phyloP scores from a whole-genome alignment of 164 flowering plant genomes.

The Platanus orientalis region DNA sequence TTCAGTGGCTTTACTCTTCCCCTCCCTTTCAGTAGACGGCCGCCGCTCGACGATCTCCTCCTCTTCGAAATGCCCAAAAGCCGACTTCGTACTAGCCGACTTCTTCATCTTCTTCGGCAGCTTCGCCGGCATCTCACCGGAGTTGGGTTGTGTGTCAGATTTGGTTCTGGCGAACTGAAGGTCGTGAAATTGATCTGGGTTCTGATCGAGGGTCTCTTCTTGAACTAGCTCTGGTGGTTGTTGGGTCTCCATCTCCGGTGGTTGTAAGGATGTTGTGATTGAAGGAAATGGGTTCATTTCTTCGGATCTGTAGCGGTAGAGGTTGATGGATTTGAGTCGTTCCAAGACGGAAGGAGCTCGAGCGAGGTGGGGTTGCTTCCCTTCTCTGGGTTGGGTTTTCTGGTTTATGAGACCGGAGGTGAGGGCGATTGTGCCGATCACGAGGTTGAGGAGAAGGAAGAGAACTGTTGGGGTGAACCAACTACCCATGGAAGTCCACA shows the following conservation, averaged over 20 bases:
- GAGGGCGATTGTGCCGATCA: slow-evolving; percentile 51
- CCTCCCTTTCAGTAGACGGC: slow-evolving; percentile 27
- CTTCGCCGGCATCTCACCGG: slow-evolving; percentile 25
- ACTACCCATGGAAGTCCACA: slow-evolving; percentile 33
- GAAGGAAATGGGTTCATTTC: slow-evolving; percentile 1
- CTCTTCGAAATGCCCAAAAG: slow-evolving; percentile 39
- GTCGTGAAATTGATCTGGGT: neutral
- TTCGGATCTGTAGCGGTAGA: slow-evolving; percentile 22
- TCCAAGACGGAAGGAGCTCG: slow-evolving; percentile 37
- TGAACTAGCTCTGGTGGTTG: neutral
- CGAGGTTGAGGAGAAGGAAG: slow-evolving; percentile 56
- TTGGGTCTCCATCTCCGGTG: neutral
- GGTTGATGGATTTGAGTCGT: slow-evolving; percentile 40
- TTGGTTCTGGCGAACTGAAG: slow-evolving; percentile 5
- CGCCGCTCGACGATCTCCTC: neutral
- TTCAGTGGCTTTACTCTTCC: no score
- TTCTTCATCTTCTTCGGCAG: slow-evolving; percentile 55
- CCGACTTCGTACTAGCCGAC: slow-evolving; percentile 57
- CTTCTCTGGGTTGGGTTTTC: slow-evolving; percentile 6
- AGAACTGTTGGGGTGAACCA: slow-evolving; percentile 70
- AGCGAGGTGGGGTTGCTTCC: slow-evolving; percentile 5
- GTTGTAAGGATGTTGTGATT: neutral
- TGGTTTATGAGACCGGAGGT: slow-evolving; percentile 25
- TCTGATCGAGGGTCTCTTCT: neutral
- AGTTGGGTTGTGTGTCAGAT: slow-evolving; percentile 14